phyloP scores from a whole-genome alignment of 768 basidiomycete genomes.

The Sporobolomyces pararoseus region DNA sequence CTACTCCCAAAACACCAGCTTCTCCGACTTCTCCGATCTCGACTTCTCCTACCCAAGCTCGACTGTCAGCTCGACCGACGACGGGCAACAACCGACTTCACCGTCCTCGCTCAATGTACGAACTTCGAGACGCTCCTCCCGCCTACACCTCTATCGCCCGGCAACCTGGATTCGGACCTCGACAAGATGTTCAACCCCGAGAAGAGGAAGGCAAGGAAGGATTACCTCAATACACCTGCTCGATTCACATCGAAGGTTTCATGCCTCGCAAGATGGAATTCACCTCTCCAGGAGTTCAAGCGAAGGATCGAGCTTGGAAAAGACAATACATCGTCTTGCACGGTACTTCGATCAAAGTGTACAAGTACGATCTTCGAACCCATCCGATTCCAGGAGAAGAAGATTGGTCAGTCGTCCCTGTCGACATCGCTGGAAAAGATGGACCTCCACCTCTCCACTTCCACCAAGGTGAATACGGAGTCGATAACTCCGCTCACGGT shows the following conservation, averaged over 20 bases:
- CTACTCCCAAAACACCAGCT: background rate
- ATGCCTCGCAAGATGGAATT: constrained; percentile 96
- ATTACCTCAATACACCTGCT: constrained; percentile 77
- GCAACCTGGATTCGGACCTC: constrained; percentile 48
- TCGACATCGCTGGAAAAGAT: constrained; percentile 24
- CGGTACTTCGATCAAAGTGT: constrained; percentile 78
- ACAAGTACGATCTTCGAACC: constrained; percentile 51
- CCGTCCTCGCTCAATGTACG: constrained; percentile 50
- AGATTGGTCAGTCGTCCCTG: constrained; percentile 30
- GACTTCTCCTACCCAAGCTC: constrained; percentile 16
- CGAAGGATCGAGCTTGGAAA: constrained; percentile 87
- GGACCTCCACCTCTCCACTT: constrained; percentile 38
- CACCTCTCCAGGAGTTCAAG: constrained; percentile 72
- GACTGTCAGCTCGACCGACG: background rate
- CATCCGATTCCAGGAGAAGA: constrained; percentile 42
- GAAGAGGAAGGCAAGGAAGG: constrained; percentile 76
- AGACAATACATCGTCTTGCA: constrained; percentile 81
- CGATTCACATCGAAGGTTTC: constrained; percentile 70
- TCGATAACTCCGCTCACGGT: background rate
- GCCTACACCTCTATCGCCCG: constrained; percentile 44
- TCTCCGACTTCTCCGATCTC: background rate
- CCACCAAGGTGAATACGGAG: constrained; percentile 41
- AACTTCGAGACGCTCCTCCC: constrained; percentile 49
- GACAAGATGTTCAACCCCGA: constrained; percentile 49
- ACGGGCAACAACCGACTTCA: constrained; percentile 40